Evolutionary conservation across 768 basidiomycete genomes (phyloP).

Genomic region (Dictyophora rubrovolvata): DNA sequence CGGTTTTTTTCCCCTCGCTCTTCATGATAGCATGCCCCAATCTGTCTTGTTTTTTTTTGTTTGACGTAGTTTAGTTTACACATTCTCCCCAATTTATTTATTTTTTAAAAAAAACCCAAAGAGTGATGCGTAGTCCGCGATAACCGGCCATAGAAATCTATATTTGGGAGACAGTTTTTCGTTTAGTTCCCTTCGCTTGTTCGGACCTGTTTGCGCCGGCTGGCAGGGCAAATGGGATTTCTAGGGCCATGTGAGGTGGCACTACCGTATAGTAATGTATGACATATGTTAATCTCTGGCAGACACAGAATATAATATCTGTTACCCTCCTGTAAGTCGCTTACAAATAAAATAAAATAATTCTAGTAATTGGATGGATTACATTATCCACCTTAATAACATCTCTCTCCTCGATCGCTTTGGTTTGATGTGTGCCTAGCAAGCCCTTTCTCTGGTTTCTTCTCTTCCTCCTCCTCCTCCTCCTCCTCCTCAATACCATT

Average conservation of each 20-base stretch:
- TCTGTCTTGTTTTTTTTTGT: too few species aligned
- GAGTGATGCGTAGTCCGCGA: too few species aligned
- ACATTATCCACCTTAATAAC: neutral
- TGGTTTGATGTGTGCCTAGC: neutral
- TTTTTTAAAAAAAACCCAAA: too few species aligned
- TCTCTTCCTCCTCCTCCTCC: neutral
- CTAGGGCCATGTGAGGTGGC: conserved; percentile 5
- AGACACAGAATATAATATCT: too few species aligned
- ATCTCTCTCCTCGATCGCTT: neutral
- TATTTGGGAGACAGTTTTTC: too few species aligned
- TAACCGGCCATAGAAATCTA: too few species aligned
- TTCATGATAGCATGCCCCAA: neutral
- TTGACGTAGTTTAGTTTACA: too few species aligned
- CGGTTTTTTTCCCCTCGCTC: neutral
- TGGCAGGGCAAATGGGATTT: neutral
- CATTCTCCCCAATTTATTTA: too few species aligned
- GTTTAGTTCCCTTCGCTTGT: neutral
- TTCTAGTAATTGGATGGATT: neutral
- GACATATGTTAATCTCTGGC: too few species aligned
- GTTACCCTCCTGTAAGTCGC: too few species aligned
- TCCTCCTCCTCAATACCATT: neutral
- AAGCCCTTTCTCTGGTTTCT: neutral
- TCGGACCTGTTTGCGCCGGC: neutral
- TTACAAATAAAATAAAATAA: too few species aligned
- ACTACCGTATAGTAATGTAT: neutral